Conservation (phyloP, 2,329 filamentous ascomycete genomes). For the Sarocladium oryzae region DNA sequence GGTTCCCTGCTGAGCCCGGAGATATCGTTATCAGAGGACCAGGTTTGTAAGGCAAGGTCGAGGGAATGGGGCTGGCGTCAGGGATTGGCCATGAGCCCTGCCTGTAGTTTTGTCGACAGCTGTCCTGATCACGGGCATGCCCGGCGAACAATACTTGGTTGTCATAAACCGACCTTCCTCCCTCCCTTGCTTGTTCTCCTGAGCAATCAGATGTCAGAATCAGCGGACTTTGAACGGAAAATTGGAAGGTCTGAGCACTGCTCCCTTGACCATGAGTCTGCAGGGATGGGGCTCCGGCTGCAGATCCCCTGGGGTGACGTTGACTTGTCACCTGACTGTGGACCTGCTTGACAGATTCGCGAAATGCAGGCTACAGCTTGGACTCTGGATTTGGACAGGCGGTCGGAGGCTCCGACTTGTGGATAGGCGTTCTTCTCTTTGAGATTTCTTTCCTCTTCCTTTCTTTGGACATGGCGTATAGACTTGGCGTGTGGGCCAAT, state of each 20-base stretch:
- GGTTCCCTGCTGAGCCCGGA: neutral
- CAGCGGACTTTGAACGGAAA: neutral
- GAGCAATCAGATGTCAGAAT: neutral
- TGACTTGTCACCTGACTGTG: neutral
- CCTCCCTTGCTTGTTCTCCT: too few species aligned
- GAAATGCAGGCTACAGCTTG: neutral
- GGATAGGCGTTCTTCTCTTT: too few species aligned
- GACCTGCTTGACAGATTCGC: neutral
- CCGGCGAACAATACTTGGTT: neutral
- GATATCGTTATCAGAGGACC: neutral
- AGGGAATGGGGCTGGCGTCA: too few species aligned
- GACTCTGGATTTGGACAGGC: too few species aligned
- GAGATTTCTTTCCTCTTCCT: too few species aligned
- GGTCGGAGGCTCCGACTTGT: too few species aligned
- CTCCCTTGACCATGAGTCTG: neutral
- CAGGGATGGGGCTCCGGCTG: constrained; percentile 5
- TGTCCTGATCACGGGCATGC: constrained; percentile 5
- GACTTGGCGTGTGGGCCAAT: neutral
- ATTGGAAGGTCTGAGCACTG: neutral
- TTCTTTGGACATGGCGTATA: neutral
- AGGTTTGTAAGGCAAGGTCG: neutral
- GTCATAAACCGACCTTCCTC: neutral
- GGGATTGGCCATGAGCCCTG: too few species aligned
- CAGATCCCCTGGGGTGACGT: constrained; percentile 5
- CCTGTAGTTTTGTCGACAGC: too few species aligned